Evolutionary conservation across 2,329 filamentous ascomycete species (phyloP).

Genomic region (Aspergillus persii): DNA sequence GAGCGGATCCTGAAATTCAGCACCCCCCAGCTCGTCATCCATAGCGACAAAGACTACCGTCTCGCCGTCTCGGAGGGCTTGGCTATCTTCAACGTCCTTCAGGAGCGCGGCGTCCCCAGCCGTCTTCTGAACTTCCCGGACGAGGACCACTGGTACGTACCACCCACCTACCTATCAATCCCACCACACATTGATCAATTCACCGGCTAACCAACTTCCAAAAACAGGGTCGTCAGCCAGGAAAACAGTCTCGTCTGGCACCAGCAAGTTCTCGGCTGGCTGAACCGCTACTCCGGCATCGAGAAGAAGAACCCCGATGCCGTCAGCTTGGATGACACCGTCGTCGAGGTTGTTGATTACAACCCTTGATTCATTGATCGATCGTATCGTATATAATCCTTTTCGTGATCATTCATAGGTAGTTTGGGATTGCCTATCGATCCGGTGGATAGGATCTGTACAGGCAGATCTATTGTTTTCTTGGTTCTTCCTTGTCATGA

Average conservation of each 20-base stretch:
- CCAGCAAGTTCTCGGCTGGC: slow-evolving; percentile 73
- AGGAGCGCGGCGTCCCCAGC: slow-evolving; percentile 70
- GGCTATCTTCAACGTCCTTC: slow-evolving; percentile 76
- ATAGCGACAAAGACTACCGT: slow-evolving; percentile 84
- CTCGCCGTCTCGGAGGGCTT: slow-evolving; percentile 77
- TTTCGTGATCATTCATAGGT: background rate
- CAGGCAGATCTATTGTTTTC: background rate
- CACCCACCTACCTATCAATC: background rate
- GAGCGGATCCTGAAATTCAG: slow-evolving; percentile 64
- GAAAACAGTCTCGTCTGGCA: slow-evolving; percentile 93
- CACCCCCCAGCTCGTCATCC: slow-evolving; percentile 80
- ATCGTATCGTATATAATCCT: background rate
- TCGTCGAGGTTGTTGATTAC: slow-evolving; percentile 32
- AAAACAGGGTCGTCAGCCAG: slow-evolving; percentile 69
- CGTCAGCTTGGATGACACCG: slow-evolving; percentile 34
- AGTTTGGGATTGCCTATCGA: background rate
- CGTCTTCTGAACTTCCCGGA: slow-evolving; percentile 76
- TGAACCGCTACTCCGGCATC: slow-evolving; percentile 52
- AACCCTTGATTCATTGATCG: slow-evolving; percentile 16
- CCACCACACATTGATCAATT: background rate
- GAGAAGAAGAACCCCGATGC: slow-evolving; percentile 26
- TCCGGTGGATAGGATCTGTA: background rate
- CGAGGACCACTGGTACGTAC: slow-evolving; percentile 58
- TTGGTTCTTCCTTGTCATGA: background rate
- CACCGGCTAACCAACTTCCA: background rate